A percentile compares a stretch with the other conserved stretches of the same genome.
These are phyloP conservation scores for Onygenales sp. DNA, from an alignment of 2,329 filamentous ascomycete species.

Conservation along the genomic window DNA sequence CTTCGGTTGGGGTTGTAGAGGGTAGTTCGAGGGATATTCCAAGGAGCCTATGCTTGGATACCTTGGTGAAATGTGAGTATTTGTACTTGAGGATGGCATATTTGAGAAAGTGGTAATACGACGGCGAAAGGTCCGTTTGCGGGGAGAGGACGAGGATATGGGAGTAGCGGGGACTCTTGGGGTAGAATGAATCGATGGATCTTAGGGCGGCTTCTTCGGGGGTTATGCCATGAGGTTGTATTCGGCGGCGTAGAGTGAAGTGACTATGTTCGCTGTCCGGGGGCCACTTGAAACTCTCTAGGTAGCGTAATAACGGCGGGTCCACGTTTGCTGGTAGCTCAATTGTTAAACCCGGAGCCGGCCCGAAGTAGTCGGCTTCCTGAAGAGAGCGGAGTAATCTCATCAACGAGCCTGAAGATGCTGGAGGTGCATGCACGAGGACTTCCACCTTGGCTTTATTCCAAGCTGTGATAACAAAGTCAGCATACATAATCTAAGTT, in stretches of 20 bases:
- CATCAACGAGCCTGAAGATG: conserved; percentile 64
- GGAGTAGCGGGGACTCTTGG: conserved; percentile 50
- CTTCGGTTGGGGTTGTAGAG: conserved; percentile 41
- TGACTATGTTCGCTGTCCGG: conserved; percentile 37
- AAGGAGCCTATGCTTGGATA: conserved; percentile 49
- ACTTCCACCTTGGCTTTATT: conserved; percentile 71
- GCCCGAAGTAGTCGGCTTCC: conserved; percentile 63
- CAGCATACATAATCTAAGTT: conserved; percentile 5
- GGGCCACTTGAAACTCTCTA: conserved; percentile 61
- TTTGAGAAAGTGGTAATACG: conserved; percentile 80
- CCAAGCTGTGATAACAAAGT: conserved; percentile 51
- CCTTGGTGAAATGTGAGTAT: conserved; percentile 49
- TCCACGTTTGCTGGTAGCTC: conserved; percentile 70
- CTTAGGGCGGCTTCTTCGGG: conserved; percentile 63
- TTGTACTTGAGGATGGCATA: conserved; percentile 68
- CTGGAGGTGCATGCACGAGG: conserved; percentile 63
- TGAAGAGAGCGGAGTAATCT: conserved; percentile 68
- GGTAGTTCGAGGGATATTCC: conserved; percentile 76
- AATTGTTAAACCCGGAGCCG: conserved; percentile 66
- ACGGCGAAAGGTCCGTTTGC: conserved; percentile 66
- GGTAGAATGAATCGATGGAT: conserved; percentile 84
- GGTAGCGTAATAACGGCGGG: conserved; percentile 49
- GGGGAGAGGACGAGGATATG: conserved; percentile 81
- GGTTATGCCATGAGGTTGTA: conserved; percentile 50
- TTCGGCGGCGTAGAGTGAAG: conserved; percentile 65